Evolutionary conservation across 2,329 filamentous ascomycete genomes (phyloP), one percentile per base, ranked within the genome.

Genomic region (Xylaria sp.): DNA sequence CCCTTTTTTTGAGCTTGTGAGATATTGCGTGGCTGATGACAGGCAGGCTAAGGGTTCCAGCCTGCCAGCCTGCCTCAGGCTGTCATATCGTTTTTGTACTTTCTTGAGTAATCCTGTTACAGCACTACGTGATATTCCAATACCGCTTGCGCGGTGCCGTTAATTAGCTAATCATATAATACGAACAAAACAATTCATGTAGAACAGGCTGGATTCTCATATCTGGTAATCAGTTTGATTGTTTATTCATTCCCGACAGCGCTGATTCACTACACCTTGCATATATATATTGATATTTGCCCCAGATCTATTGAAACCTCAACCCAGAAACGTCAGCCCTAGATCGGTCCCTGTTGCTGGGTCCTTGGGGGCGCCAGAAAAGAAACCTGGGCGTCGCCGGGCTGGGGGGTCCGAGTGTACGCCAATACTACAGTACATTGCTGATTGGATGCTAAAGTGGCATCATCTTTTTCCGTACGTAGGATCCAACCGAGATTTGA

Each of bases 401-500:
- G 28, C 28, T 28, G 18, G 25, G 51, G 28, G 31, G 51, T n/a
- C 51, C 31, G 31, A 55, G 25, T 3, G 31, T 33, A 20, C 52
- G 18, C 25, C 18, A 54, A 2, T n/a, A 18, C 18, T 46, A 46
- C 15, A 1, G 7, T 46, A 18, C 15, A 2, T 46, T 33, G 49
- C 31, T 31, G 49, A 31, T 52, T 52, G 49, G 15, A 28, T 20
- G 28, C 15, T 4, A 12, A 33, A 8, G 51, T 36, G 7, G 28
- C 33, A n/a, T 55, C 31, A 20, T 55, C 28, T 55, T 9, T 12
- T 8, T 13, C 39, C 5, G 41, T 52, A 20, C 25, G 51, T 20
- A 10, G n/a, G 28, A 36, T 54, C 3, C 25, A 54, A 36, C 51
- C 51, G 28, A 54, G 51, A 54, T 52, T 52, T 52, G 49, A 31